phyloP scores from a whole-genome alignment of 192 early-diverging fungal genomes.

The Entomortierella chlamydospora region DNA sequence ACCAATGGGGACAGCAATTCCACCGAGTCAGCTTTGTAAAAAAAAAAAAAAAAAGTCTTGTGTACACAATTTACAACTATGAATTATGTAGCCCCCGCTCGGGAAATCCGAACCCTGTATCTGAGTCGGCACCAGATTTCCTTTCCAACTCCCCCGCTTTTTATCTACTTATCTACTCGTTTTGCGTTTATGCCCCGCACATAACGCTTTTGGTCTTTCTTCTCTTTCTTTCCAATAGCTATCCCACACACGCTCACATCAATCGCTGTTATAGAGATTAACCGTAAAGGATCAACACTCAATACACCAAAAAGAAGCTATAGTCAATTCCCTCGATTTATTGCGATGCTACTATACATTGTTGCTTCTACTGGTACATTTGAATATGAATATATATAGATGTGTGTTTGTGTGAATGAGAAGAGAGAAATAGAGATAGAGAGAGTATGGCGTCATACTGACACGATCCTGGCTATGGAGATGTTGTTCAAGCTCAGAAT shows the following conservation, averaged over 20 bases:
- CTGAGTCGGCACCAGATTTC: neutral
- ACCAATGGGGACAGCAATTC: conserved; percentile 19
- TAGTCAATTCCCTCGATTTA: too few relatives aligned
- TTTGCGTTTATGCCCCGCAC: conserved; percentile 21
- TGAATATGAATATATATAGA: neutral
- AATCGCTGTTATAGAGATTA: too few relatives aligned
- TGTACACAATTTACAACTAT: neutral
- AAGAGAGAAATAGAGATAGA: too few relatives aligned
- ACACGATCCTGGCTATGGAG: too few relatives aligned
- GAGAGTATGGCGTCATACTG: too few relatives aligned
- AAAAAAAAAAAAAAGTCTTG: conserved; percentile 28
- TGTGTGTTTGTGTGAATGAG: neutral
- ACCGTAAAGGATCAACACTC: too few relatives aligned
- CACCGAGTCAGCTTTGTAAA: conserved; percentile 48
- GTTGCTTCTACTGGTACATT: neutral
- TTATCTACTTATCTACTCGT: neutral
- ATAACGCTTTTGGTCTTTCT: too few relatives aligned
- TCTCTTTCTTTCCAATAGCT: too few relatives aligned
- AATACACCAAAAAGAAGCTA: too few relatives aligned
- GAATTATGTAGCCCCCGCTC: neutral
- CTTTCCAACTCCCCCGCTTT: conserved; percentile 26
- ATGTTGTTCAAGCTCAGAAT: conserved; percentile 1
- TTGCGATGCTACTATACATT: too few relatives aligned
- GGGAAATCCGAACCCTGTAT: neutral
- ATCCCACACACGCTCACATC: too few relatives aligned